Percentiles rank a stretch among this genome's conserved stretches.
Conservation (phyloP, 768 basidiomycete genomes). For the Russula sp. region DNA sequence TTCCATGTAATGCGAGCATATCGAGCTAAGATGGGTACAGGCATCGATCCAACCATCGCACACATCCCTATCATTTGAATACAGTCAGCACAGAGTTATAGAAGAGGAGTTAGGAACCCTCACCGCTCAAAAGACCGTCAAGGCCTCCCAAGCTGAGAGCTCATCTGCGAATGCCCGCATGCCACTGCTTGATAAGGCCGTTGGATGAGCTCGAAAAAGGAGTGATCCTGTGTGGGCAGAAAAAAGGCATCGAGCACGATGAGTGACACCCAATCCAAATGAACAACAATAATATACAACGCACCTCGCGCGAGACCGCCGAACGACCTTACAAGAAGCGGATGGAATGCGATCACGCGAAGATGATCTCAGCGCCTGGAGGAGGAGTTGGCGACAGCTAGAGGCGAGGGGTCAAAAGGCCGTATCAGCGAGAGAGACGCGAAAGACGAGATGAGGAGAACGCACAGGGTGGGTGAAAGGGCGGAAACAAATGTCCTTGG, state of each 20-base stretch:
- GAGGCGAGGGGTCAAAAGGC: neutral
- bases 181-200: conserved; percentile 24
- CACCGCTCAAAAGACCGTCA: conserved; percentile 15
- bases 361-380: conserved; percentile 26
- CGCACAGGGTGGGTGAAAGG: conserved; percentile 13
- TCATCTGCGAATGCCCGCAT: conserved; percentile 24
- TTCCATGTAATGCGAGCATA: conserved; percentile 17
- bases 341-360: conserved; percentile 32
- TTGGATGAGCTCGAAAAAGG: conserved; percentile 22
- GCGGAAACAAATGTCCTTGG: neutral
- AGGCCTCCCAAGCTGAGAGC: conserved; percentile 22
- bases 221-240: neutral
- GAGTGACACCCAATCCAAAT: neutral
- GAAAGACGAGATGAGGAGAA: neutral
- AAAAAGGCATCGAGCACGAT: neutral
- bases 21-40: conserved; percentile 17
- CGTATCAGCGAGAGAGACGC: neutral
- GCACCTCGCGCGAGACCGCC: conserved; percentile 32
- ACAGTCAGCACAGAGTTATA: neutral
- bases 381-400: conserved; percentile 20
- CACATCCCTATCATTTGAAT: conserved; percentile 5
- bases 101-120: neutral
- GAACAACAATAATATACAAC: neutral
- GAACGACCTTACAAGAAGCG: conserved; percentile 37
- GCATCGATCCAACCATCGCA: conserved; percentile 12